phyloP scores from a whole-genome alignment of 257 asterid species.

The Orobanche coerulescens region DNA sequence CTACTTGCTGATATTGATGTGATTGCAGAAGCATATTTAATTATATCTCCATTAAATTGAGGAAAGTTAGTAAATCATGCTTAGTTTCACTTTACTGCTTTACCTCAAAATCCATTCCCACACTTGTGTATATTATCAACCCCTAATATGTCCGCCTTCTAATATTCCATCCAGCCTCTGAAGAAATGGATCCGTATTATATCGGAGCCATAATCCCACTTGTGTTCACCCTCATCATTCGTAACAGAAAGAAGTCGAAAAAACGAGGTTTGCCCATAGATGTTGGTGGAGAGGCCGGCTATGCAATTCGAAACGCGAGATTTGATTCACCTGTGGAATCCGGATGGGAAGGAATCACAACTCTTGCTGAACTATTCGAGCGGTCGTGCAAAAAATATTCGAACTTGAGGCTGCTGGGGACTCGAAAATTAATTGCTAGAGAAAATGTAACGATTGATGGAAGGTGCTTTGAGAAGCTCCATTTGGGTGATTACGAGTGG shows the following conservation, averaged over 20 bases:
- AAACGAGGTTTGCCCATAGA: slow-evolving; percentile 68
- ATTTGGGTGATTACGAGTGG: slow-evolving; percentile 94
- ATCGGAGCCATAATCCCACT: slow-evolving; percentile 71
- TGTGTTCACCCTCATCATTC: slow-evolving; percentile 54
- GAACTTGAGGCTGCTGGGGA: slow-evolving; percentile 58
- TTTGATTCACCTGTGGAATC: slow-evolving; percentile 67
- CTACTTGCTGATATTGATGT: no score
- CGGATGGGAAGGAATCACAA: slow-evolving; percentile 92
- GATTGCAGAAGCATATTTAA: no score
- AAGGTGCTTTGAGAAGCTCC: slow-evolving; percentile 91
- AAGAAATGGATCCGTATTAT: slow-evolving; percentile 65
- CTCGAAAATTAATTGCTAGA: slow-evolving; percentile 60
- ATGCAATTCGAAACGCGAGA: slow-evolving; percentile 57
- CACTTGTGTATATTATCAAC: no score
- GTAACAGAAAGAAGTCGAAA: slow-evolving; percentile 50
- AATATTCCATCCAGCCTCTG: slow-evolving; percentile 20
- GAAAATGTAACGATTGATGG: slow-evolving; percentile 68
- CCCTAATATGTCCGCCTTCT: no score
- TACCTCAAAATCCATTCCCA: no score
- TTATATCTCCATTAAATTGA: no score
- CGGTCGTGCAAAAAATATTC: slow-evolving; percentile 52
- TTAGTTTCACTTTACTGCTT: no score
- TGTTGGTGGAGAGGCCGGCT: slow-evolving; percentile 78
- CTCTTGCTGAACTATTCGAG: slow-evolving; percentile 94
- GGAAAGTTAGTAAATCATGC: no score